phyloP scores from a whole-genome alignment of 495 filamentous ascomycete genomes.

The Trichoderma erinaceum region DNA sequence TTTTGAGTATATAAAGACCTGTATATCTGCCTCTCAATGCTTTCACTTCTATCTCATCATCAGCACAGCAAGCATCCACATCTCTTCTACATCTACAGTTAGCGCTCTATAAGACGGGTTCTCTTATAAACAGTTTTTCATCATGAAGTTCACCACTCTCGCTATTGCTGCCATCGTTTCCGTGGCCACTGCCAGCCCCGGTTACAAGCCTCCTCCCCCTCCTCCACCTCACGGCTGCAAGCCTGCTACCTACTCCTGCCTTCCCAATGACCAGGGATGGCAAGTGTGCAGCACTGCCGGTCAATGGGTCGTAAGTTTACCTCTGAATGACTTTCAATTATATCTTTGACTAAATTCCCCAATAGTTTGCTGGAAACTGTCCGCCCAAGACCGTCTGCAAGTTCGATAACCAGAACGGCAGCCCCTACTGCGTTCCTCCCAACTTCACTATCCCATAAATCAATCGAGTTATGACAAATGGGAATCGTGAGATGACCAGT shows the following conservation, averaged over 20 bases:
- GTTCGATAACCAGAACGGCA: conserved; percentile 4
- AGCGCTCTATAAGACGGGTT: no score
- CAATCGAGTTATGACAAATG: neutral
- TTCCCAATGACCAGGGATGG: neutral
- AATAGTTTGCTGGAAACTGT: conserved; percentile 8
- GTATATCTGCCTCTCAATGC: neutral
- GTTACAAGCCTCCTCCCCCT: neutral
- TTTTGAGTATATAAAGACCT: conserved; percentile 4
- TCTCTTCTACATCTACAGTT: neutral
- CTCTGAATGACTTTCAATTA: neutral
- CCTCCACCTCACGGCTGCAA: neutral
- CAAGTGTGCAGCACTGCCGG: conserved; percentile 8
- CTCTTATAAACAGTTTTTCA: neutral
- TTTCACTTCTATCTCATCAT: neutral
- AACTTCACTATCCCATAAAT: conserved; percentile 11
- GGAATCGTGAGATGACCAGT: neutral
- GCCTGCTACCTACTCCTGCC: conserved; percentile 5
- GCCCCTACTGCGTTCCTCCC: conserved; percentile 15
- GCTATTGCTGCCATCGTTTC: neutral
- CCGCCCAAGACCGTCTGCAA: conserved; percentile 14
- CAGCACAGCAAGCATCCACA: neutral
- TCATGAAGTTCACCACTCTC: conserved; percentile 1
- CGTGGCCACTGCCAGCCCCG: neutral
- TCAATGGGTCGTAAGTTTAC: conserved; percentile 1
- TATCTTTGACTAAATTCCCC: neutral